Conservation (phyloP, 1,139 yeast species). For the Hansenula anomala region DNA sequence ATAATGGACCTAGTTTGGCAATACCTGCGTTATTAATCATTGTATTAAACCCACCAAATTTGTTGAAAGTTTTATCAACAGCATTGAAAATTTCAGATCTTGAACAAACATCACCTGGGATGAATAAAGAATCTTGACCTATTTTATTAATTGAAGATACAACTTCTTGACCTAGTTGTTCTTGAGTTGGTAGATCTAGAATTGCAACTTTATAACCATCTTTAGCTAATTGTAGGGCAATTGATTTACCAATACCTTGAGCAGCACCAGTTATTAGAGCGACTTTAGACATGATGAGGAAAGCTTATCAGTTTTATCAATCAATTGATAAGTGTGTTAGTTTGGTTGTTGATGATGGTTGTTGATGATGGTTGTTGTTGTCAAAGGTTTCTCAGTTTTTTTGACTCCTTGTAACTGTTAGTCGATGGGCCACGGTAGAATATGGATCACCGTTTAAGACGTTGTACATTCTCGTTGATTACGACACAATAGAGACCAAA, state of each 20-base stretch:
- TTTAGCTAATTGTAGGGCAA: conserved; percentile 17
- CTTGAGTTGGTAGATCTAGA: conserved; percentile 18
- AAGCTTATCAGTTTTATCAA: no score
- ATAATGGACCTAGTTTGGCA: conserved; percentile 18
- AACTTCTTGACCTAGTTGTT: conserved; percentile 4
- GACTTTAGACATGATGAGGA: conserved; percentile 12
- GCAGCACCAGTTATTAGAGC: conserved; percentile 31
- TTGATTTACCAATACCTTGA: conserved; percentile 21
- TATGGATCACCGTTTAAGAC: no score
- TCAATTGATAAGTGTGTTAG: no score
- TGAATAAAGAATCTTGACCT: conserved; percentile 10
- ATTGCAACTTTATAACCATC: conserved; percentile 22
- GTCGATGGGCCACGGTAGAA: no score
- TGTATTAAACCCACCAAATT: conserved; percentile 25
- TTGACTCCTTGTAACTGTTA: no score
- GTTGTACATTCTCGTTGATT: no score
- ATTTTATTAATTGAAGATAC: conserved; percentile 11
- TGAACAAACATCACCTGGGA: conserved; percentile 22
- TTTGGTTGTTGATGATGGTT: no score
- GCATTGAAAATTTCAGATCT: conserved; percentile 21
- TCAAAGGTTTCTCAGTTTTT: no score
- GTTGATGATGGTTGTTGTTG: no score
- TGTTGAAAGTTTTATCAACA: conserved; percentile 21
- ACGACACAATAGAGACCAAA: no score
- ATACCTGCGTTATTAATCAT: conserved; percentile 31